phyloP scores from a whole-genome alignment of 768 basidiomycete species.

The Tulasnella calospora region DNA sequence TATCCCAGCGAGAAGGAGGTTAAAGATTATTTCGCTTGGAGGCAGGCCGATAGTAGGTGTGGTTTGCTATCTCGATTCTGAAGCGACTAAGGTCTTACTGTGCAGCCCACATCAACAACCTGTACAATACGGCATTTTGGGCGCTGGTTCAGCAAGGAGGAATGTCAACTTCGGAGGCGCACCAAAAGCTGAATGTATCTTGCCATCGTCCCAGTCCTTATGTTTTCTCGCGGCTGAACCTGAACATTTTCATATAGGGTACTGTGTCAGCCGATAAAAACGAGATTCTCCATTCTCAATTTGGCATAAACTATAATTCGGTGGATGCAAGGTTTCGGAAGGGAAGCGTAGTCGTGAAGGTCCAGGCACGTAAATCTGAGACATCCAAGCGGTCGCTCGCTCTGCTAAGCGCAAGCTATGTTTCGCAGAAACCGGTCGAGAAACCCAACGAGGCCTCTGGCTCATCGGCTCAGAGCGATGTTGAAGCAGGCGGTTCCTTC shows the following conservation, averaged over 20 bases:
- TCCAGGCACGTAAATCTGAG: background rate
- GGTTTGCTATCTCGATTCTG: constrained; percentile 18
- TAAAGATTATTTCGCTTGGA: constrained; percentile 91
- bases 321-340: constrained; percentile 69
- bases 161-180: constrained; percentile 71
- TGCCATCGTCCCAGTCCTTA: background rate
- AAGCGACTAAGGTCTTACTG: background rate
- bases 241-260: constrained; percentile 50
- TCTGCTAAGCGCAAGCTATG: background rate
- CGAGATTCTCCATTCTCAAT: constrained; percentile 79
- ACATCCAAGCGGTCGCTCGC: background rate
- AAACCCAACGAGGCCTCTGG: background rate
- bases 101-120: constrained; percentile 92
- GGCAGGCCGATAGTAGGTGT: constrained; percentile 86
- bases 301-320: constrained; percentile 82
- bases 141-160: constrained; percentile 82
- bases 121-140: constrained; percentile 97
- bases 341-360: constrained; percentile 74
- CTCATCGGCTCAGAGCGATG: background rate
- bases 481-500: background rate
- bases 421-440: background rate
- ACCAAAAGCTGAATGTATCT: constrained; percentile 69
- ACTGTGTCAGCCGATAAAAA: constrained; percentile 87
- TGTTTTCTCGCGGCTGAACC: background rate
- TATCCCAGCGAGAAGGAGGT: constrained; percentile 72